Conservation (phyloP, 75 land plant species). For the Cryptomeria japonica region DNA sequence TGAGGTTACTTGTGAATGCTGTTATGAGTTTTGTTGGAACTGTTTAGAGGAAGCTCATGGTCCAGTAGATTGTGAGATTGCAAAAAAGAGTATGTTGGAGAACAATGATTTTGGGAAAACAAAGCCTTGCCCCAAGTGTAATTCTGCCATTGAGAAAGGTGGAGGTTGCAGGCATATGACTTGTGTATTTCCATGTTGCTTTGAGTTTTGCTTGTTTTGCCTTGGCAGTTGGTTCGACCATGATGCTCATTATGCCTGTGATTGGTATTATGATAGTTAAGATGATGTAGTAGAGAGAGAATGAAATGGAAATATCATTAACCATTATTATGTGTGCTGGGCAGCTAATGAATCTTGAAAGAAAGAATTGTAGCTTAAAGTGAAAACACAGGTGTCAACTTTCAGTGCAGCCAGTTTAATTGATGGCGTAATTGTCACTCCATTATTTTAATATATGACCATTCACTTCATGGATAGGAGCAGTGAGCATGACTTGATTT, state of each 20-base stretch:
- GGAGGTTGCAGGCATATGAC: conserved; percentile 24
- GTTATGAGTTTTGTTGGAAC: conserved; percentile 43
- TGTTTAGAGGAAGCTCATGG: conserved; percentile 43
- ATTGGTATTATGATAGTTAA: neutral
- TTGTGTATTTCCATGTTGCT: conserved; percentile 18
- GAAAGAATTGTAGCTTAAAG: neutral
- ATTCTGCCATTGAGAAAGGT: neutral
- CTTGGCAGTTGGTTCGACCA: conserved; percentile 23
- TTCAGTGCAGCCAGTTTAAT: neutral
- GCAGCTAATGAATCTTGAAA: neutral
- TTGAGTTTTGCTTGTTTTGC: conserved; percentile 32
- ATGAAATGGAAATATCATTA: too few species aligned
- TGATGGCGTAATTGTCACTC: neutral
- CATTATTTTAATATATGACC: neutral
- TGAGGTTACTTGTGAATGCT: conserved; percentile 39
- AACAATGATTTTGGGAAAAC: neutral
- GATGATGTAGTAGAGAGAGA: too few species aligned
- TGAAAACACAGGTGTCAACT: neutral
- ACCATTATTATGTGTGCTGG: too few species aligned
- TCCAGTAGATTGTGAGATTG: conserved; percentile 46
- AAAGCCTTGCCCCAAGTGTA: neutral
- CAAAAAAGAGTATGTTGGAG: conserved; percentile 17
- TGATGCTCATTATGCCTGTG: neutral
- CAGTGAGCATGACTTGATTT: neutral
- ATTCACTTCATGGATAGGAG: too few species aligned